These are phyloP conservation scores for Russula brevipes DNA, from an alignment of 768 basidiomycete species.

Conservation along the genomic window DNA sequence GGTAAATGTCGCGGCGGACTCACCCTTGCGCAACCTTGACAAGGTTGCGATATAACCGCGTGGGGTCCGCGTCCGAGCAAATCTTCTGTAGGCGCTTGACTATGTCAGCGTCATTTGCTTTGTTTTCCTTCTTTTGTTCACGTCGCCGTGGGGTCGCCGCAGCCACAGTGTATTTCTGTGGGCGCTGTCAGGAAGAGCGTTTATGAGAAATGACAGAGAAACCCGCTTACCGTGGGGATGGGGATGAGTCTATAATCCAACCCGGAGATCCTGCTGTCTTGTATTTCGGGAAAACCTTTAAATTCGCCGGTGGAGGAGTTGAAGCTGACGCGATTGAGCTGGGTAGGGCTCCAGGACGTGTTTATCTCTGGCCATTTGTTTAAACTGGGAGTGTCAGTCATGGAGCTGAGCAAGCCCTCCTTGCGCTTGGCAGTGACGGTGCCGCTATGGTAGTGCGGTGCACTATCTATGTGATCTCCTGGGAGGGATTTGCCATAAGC, in stretches of 20 bases:
- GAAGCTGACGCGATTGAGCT: too few relatives aligned
- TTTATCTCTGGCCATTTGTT: conserved; percentile 86
- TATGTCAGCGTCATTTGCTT: conserved; percentile 81
- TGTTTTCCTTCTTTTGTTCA: conserved; percentile 70
- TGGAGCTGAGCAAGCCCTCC: conserved; percentile 34
- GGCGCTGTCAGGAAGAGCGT: conserved; percentile 36
- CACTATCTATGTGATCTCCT: too few relatives aligned
- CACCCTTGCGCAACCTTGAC: conserved; percentile 98
- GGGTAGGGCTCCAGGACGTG: conserved; percentile 88
- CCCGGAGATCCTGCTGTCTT: too few relatives aligned
- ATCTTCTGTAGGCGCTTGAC: conserved; percentile 87
- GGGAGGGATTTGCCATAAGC: not conserved
- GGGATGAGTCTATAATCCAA: too few relatives aligned
- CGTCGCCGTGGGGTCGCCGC: conserved; percentile 74
- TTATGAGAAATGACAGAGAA: too few relatives aligned
- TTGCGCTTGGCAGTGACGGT: too few relatives aligned
- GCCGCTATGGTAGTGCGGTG: too few relatives aligned
- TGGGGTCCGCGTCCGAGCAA: conserved; percentile 97
- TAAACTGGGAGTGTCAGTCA: conserved; percentile 69
- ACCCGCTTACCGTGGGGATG: too few relatives aligned
- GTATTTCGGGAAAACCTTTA: too few relatives aligned
- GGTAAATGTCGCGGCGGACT: conserved; percentile 29
- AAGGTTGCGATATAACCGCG: conserved; percentile 83
- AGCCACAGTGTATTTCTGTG: conserved; percentile 56
- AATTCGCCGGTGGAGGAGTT: too few relatives aligned